A percentile compares a stretch with the other conserved stretches of the same genome.
Conservation (phyloP, 2,329 filamentous ascomycete species). For the Talaromyces sp. region DNA sequence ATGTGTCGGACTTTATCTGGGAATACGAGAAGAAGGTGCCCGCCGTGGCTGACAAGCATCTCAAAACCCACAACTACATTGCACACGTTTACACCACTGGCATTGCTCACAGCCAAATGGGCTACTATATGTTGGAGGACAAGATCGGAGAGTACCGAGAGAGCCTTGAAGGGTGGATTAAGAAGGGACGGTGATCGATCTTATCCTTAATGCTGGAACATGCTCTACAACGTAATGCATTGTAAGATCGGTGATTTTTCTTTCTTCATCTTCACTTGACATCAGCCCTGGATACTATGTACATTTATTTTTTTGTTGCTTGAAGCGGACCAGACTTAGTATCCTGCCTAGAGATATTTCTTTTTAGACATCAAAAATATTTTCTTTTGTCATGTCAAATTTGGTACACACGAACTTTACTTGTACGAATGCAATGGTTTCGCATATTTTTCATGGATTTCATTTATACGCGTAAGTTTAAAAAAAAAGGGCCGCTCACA, state of each 20-base stretch:
- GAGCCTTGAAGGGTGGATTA: constrained; percentile 81
- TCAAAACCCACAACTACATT: constrained; percentile 65
- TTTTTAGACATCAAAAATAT: constrained; percentile 10
- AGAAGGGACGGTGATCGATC: constrained; percentile 71
- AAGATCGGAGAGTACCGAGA: constrained; percentile 74
- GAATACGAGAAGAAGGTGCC: constrained; percentile 88
- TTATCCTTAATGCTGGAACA: background rate
- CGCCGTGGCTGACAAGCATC: constrained; percentile 73
- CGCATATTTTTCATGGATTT: background rate
- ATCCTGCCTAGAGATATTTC: constrained; percentile 9
- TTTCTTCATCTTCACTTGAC: background rate
- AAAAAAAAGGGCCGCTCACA: background rate
- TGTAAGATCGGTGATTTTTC: constrained; percentile 1
- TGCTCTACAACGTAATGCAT: constrained; percentile 1
- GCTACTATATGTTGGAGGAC: constrained; percentile 69
- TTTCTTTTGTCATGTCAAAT: constrained; percentile 8
- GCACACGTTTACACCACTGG: constrained; percentile 68
- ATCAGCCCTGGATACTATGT: constrained; percentile 3
- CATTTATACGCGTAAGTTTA: background rate
- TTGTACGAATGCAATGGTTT: constrained; percentile 4
- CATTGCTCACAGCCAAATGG: constrained; percentile 67
- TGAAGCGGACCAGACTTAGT: background rate
- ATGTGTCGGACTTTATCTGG: constrained; percentile 83
- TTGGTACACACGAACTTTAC: constrained; percentile 2
- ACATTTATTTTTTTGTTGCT: constrained; percentile 7